phyloP scores from a whole-genome alignment of 257 asterid genomes.

The Linaria vulgaris region DNA sequence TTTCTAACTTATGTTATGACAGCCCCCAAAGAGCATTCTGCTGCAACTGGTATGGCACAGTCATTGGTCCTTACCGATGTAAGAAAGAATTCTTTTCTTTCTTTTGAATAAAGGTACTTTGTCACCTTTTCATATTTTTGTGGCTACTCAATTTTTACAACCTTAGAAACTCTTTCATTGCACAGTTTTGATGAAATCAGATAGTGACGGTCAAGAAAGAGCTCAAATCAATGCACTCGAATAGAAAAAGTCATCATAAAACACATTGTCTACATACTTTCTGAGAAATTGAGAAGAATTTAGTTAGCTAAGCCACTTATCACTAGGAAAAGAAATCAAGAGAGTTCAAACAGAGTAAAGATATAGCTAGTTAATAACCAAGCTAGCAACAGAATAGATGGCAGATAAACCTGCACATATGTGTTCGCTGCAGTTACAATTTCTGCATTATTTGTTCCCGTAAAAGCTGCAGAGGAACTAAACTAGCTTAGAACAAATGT shows the following conservation, averaged over 20 bases:
- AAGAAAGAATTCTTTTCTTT: not conserved
- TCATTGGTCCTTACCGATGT: too few species aligned
- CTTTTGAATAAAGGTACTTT: not conserved
- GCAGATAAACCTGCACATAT: conserved; percentile 95
- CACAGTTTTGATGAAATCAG: not conserved
- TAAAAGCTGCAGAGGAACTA: conserved; percentile 64
- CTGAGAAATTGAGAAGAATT: conserved; percentile 7
- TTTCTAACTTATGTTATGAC: not conserved
- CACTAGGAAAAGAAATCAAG: too few species aligned
- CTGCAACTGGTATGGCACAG: not conserved
- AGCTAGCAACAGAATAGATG: conserved; percentile 15
- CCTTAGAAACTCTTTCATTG: not conserved
- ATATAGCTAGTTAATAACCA: conserved; percentile 8
- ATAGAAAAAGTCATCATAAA: conserved; percentile 3
- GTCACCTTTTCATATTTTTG: not conserved
- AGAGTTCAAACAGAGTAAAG: conserved; percentile 5
- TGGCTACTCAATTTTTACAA: not conserved
- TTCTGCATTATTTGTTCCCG: conserved; percentile 77
- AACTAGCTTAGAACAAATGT: too few species aligned
- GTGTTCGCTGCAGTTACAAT: conserved; percentile 78
- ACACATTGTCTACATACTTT: conserved; percentile 7
- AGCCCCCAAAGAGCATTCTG: conserved; percentile 4
- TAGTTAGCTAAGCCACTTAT: conserved; percentile 8
- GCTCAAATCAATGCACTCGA: not conserved
- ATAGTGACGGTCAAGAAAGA: not conserved